Base-by-base conservation (phyloP, 345 rosid species). In the Kandelia obovata region DNA sequence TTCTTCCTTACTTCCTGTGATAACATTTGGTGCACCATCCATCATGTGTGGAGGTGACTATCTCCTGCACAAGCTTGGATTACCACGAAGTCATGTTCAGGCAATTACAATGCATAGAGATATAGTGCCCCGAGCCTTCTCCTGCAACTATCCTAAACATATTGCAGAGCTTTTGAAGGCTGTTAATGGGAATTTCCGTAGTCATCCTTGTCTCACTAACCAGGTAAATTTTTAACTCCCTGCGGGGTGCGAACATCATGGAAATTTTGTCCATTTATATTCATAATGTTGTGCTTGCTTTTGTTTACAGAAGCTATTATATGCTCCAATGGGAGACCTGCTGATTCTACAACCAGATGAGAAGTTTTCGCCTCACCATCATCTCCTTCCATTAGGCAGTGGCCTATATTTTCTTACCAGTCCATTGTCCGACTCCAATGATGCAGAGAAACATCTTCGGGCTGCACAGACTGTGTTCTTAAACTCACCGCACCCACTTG, bases 71-170 rank as follows among this genome's bases (percentile, higher is more conserved):
- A 79, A 84, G 81, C 99, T 92, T 27, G 96, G 96, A 52, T 79
- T 95, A 83, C 96, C 96, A 17, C 75, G 76, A 53, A 84, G 73
- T 75, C 93, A 89, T 85, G 78, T 88, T 61, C 88, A 85, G 62
- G 82, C 92, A 20, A 85, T 95, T 58, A 80, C 87, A 5, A 80
- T 95, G 92, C 99, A 95, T 68, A 86, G 97, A 78, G 99, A 95
- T 68, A 92, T 95, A 32, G 99, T 95, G 58, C 99, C 99, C 0
- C 89, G 99, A 56, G 98, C 94, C 34, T 92, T 95, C 83, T 92
- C 99, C 20, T 95, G 99, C 79, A 85, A 63, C 82, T 95, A 92
- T 75, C 99, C 99, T 58, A 75, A 75, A 71, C 91, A 89, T 61
- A 87, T 87, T 28, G 87, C 90, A 27, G 87, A 84, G 67, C 79